Base-by-base conservation (phyloP, 2,329 filamentous ascomycete species). In the Lachnellula cervina region DNA sequence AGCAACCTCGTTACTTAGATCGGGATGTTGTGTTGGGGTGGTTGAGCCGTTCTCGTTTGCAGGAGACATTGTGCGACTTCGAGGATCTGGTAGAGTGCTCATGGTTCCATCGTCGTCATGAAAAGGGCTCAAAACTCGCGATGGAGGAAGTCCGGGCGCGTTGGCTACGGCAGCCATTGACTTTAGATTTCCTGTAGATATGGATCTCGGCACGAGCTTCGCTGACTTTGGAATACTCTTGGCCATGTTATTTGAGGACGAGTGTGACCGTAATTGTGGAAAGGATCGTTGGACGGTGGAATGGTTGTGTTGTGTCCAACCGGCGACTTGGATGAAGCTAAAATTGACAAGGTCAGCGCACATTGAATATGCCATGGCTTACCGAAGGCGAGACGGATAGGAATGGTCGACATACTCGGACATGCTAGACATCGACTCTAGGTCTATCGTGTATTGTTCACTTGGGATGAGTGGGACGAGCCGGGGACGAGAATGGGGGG, bases 1-100 rank as follows among this genome's bases (percentile, higher is more conserved):
- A 7, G 93, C 89, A 28, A 99, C 90, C 73, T 97, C 94, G 56
- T 81, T 76, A 61, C 79, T 79, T 21, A 84, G 73, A 55, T 83
- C 82, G 5, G 80, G 79, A 58, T 83, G 80, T 45, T 76, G 78
- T 6, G 67, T 65, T 1, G 73, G 69, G 44, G 66, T 70, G n/a
- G 42, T 66, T 57, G 56, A 68, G 62, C 46, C 68, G 5, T 42
- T 63, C 35, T 73, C 73, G 49, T 69, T 70, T 6, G 74, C 71
- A 8, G 79, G 75, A 51, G 76, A 80, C 64, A 76, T 74, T 23
- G 74, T 71, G 57, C 80, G 77, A 63, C 75, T 81, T 62, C 83
- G 76, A 14, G 83, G 83, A 65, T 86, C 83, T 40, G 86, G 86
- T 51, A 89, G 75, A 1, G 87, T 89, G 69, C 83, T 88, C 73